These are phyloP conservation scores for Xylaria longipes DNA, from an alignment of 495 filamentous ascomycete species.

Conservation along the genomic window DNA sequence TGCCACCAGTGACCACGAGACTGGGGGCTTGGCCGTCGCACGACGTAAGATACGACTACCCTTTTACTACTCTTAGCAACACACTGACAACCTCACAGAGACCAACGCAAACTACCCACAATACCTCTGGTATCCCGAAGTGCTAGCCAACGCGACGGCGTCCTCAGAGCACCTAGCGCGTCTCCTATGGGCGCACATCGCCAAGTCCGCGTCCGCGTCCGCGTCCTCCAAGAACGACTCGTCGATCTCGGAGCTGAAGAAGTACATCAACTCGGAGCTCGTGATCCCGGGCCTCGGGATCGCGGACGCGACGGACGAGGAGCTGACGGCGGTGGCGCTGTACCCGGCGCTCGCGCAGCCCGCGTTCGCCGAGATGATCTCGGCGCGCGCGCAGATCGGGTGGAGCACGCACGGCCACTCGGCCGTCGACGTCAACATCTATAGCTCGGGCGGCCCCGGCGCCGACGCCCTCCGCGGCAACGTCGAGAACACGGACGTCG, in stretches of 20 bases:
- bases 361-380: slow-evolving; percentile 85
- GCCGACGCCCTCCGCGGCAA: slow-evolving; percentile 72
- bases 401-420: slow-evolving; percentile 94
- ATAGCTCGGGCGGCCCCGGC: slow-evolving; percentile 64
- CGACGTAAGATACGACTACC: slow-evolving; percentile 60
- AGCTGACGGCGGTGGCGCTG: slow-evolving; percentile 70
- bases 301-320: slow-evolving; percentile 70
- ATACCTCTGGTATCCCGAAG: slow-evolving; percentile 86
- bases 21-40: slow-evolving; percentile 83
- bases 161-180: slow-evolving; percentile 72
- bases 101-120: slow-evolving; percentile 49
- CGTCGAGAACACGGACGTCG: slow-evolving; percentile 94
- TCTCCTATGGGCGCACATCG: slow-evolving; percentile 65
- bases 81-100: slow-evolving; percentile 37
- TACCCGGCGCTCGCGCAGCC: slow-evolving; percentile 57
- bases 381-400: slow-evolving; percentile 83
- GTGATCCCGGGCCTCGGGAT: slow-evolving; percentile 76
- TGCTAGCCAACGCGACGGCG: slow-evolving; percentile 80
- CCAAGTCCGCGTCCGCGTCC: slow-evolving; percentile 31
- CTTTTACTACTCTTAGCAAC: neutral
- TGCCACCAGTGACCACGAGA: slow-evolving; percentile 93
- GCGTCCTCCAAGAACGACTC: slow-evolving; percentile 33
- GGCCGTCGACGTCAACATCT: slow-evolving; percentile 91
- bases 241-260: slow-evolving; percentile 48
- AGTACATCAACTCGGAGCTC: slow-evolving; percentile 66